Percentiles rank a stretch among this genome's conserved stretches.
These are phyloP conservation scores for Zelopaecilomyces penicillatus DNA, from an alignment of 2,329 filamentous ascomycete genomes.

Conservation along the genomic window DNA sequence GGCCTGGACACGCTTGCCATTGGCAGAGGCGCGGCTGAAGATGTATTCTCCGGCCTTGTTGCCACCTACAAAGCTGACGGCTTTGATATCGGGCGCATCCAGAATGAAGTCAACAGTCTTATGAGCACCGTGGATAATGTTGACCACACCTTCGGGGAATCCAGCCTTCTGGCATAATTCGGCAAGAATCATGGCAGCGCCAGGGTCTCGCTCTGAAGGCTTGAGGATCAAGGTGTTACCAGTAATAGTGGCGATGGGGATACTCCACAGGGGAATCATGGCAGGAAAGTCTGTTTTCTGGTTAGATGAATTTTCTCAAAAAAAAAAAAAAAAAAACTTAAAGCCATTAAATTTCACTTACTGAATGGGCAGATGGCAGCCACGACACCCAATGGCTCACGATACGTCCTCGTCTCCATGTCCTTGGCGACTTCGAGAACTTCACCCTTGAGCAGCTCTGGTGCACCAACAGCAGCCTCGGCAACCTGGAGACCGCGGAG, in stretches of 20 bases:
- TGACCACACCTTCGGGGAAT: conserved; percentile 74
- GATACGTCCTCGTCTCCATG: conserved; percentile 80
- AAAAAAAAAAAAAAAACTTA: too few species aligned
- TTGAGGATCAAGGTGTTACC: conserved; percentile 81
- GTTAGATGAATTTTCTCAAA: conserved; percentile 6
- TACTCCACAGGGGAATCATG: conserved; percentile 90
- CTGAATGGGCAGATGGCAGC: conserved; percentile 84
- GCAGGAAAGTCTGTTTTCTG: conserved; percentile 64
- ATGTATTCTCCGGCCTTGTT: conserved; percentile 90
- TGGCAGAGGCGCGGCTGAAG: conserved; percentile 67
- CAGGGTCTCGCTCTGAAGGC: conserved; percentile 78
- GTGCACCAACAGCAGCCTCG: conserved; percentile 72
- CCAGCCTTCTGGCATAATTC: conserved; percentile 73
- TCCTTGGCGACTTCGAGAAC: conserved; percentile 80
- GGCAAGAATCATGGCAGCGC: conserved; percentile 76
- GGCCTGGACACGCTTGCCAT: conserved; percentile 82
- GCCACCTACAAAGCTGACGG: conserved; percentile 76
- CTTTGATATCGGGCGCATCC: conserved; percentile 78
- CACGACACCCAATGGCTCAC: conserved; percentile 71
- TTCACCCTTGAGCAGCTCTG: conserved; percentile 75
- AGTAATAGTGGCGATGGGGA: conserved; percentile 74
- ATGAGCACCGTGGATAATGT: conserved; percentile 73
- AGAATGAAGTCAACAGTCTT: conserved; percentile 80
- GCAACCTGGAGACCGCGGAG: conserved; percentile 76
- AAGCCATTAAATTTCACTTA: conserved; percentile 31